Evolutionary conservation across 2,329 filamentous ascomycete genomes (phyloP).

Genomic region (Hortaea werneckii): DNA sequence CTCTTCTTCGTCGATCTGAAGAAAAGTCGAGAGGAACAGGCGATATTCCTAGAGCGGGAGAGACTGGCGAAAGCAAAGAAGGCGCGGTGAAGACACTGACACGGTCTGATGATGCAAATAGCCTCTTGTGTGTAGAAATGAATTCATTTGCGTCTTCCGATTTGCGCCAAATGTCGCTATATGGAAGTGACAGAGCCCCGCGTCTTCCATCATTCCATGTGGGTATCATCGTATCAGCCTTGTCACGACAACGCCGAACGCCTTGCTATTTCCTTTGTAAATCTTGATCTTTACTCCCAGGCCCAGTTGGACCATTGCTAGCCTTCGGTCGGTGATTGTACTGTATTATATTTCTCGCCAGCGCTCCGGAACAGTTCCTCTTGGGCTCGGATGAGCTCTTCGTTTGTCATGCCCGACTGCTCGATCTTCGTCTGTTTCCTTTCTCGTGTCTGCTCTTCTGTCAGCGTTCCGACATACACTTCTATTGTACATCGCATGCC

Average conservation of each 20-base stretch:
- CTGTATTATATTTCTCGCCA: constrained; percentile 55
- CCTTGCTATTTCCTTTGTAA: neutral
- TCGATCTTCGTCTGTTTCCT: constrained; percentile 97
- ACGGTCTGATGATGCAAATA: too few species aligned
- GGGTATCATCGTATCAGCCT: neutral
- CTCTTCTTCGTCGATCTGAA: constrained; percentile 50
- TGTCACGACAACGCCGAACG: neutral
- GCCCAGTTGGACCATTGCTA: neutral
- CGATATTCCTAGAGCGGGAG: constrained; percentile 39
- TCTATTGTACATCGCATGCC: neutral
- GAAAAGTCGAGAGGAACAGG: constrained; percentile 51
- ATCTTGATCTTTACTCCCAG: neutral
- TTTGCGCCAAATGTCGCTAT: too few species aligned
- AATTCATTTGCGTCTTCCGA: too few species aligned
- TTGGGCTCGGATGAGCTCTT: constrained; percentile 80
- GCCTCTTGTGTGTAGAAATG: too few species aligned
- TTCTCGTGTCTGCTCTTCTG: constrained; percentile 61
- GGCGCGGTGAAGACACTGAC: neutral
- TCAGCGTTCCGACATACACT: neutral
- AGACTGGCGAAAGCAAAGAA: constrained; percentile 14
- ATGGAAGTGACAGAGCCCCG: too few species aligned
- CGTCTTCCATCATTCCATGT: neutral
- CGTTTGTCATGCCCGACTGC: constrained; percentile 81
- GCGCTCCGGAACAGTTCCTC: constrained; percentile 84
- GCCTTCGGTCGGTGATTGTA: constrained; percentile 2